A percentile compares a stretch with the other conserved stretches of the same genome.
Conservation (phyloP, 1,284 basidiomycete genomes). For the Thecaphora frezii region DNA sequence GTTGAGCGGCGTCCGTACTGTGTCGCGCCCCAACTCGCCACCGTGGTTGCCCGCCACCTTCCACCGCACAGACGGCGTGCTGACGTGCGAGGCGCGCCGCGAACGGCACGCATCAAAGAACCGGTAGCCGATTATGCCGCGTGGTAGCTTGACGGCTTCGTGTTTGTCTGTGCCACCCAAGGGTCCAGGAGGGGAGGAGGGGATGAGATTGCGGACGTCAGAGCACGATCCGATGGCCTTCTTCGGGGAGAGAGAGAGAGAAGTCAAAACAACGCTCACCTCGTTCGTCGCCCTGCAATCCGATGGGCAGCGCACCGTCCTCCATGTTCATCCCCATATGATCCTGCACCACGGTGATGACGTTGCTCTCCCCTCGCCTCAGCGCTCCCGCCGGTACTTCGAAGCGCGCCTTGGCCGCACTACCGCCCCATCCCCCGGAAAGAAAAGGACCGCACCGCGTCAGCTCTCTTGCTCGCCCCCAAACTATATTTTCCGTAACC, state of each 20-base stretch:
- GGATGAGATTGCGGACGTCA: too few species aligned
- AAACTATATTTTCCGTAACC: too few species aligned
- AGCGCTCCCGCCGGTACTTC: constrained; percentile 67
- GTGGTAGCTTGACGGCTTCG: too few species aligned
- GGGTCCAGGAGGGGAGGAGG: too few species aligned
- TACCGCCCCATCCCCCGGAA: constrained; percentile 46
- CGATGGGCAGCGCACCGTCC: constrained; percentile 29
- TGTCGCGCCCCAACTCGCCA: constrained; percentile 77
- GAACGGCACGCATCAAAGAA: background rate
- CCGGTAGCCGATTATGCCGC: background rate
- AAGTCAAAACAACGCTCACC: constrained; percentile 62
- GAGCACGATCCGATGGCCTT: too few species aligned
- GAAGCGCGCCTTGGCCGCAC: constrained; percentile 59
- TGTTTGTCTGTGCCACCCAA: too few species aligned
- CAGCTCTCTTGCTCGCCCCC: too few species aligned
- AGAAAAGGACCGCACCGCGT: too few species aligned
- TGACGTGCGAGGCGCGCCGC: background rate
- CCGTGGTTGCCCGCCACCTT: constrained; percentile 78
- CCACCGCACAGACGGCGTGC: constrained; percentile 65
- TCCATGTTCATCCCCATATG: constrained; percentile 74
- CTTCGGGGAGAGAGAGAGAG: constrained; percentile 69
- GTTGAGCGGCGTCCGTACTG: constrained; percentile 70
- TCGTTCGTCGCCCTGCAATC: constrained; percentile 10
- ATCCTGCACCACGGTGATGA: constrained; percentile 75
- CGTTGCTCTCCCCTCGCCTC: constrained; percentile 64